Evolutionary conservation across 2,329 filamentous ascomycete species (phyloP), one percentile per base, ranked within the genome.

Genomic region (Lasiodiplodia theobromae): DNA sequence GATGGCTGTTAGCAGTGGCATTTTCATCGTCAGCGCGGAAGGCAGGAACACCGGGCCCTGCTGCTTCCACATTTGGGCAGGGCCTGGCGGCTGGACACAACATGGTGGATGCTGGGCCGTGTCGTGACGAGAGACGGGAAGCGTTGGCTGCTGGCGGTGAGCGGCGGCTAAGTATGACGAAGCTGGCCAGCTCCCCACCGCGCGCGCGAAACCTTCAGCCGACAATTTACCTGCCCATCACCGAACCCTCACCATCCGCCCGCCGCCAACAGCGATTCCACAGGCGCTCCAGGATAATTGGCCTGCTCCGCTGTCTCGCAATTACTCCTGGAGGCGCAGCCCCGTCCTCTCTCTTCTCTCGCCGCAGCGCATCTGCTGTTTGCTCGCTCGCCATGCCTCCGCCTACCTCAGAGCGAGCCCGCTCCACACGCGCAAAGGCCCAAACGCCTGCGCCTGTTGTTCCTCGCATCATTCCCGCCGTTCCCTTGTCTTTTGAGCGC

Each of bases 201-300:
- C 60, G 60, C 56, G 56, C 60, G 60, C 60, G 60, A 64, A 64
- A 64, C 60, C 60, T 64, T 64, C 60, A 64, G 34, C 67, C 52
- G 60, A 68, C 58, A 57, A 65, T 68, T 65, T 62, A 57, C 51
- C 63, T 60, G 44, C 63, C 56, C 62, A 34, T 62, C 56, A 58
- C 56, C 31, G 10, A 5, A 23, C 31, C 67, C n/a, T 18, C 58
- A 62, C 37, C 40, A 40, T 52, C 49, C 68, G 38, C 38, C 63
- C 64, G 28, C 37, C 54, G 31, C 64, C 47, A 34, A 63, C 58
- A 70, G 70, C 69, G 68, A 68, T 58, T 65, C 66, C 51, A 53
- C 71, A 72, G 74, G 78, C 78, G 77, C 79, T 81, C 79, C 78
- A 80, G 77, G 79, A 77, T 79, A 80, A 80, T 80, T 79, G 78